Conservation (phyloP, 768 basidiomycete species). For the Serendipita indica region DNA sequence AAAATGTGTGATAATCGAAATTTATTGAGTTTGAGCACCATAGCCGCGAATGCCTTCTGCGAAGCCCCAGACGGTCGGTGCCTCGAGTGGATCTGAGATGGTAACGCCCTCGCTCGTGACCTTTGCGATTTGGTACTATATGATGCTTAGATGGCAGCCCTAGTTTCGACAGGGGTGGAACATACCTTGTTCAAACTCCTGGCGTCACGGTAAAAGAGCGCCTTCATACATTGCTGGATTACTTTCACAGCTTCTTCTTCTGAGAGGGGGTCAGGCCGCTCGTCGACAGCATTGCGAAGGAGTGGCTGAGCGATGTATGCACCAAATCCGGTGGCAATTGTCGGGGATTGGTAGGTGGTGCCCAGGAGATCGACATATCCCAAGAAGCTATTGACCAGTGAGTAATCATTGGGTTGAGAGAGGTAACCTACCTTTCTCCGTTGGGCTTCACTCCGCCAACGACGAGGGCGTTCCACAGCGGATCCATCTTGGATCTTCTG, state of each 20-base stretch:
- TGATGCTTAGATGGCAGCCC: background rate
- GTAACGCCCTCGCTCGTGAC: constrained; percentile 60
- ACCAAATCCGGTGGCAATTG: constrained; percentile 91
- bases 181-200: constrained; percentile 86
- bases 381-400: constrained; percentile 51
- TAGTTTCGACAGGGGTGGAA: constrained; percentile 3
- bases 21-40: constrained; percentile 76
- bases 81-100: constrained; percentile 62
- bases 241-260: constrained; percentile 68
- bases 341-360: constrained; percentile 88
- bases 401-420: background rate
- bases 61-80: constrained; percentile 79
- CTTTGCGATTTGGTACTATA: constrained; percentile 90
- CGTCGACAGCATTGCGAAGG: constrained; percentile 81
- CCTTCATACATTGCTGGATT: constrained; percentile 74
- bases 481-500: constrained; percentile 75
- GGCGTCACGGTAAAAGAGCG: constrained; percentile 93
- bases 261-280: constrained; percentile 53
- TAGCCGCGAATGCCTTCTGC: constrained; percentile 88
- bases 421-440: constrained; percentile 45
- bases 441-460: constrained; percentile 77
- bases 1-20: background rate
- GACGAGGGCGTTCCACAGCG: constrained; percentile 87
- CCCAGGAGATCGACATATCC: constrained; percentile 90
- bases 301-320: constrained; percentile 86